A percentile compares a stretch with the other conserved stretches of the same genome.
phyloP scores from a whole-genome alignment of 2,329 filamentous ascomycete genomes.

The Ceratocystis ficicola region DNA sequence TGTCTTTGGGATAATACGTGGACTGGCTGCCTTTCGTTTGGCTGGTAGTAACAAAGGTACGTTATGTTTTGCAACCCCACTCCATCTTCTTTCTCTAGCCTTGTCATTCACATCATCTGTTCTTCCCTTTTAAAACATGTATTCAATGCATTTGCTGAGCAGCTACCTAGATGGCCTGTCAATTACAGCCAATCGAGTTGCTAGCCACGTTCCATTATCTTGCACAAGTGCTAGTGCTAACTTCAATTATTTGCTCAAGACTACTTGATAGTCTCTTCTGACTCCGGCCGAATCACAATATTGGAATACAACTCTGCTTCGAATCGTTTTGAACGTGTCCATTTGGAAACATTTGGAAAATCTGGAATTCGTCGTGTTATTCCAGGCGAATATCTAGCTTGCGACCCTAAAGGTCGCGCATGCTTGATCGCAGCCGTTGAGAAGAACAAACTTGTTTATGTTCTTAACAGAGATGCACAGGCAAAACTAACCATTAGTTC shows the following conservation, averaged over 20 bases:
- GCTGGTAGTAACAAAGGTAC: conserved; percentile 94
- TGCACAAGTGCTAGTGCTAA: conserved; percentile 25
- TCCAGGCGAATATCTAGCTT: conserved; percentile 89
- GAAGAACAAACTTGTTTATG: conserved; percentile 99
- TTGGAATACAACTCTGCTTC: conserved; percentile 79
- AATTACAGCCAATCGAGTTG: conserved; percentile 13
- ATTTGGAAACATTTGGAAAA: conserved; percentile 96
- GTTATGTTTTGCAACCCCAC: conserved; percentile 30
- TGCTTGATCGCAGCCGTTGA: conserved; percentile 89
- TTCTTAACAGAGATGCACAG: conserved; percentile 88
- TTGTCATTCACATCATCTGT: neutral
- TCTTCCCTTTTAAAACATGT: neutral
- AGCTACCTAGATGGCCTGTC: conserved; percentile 16
- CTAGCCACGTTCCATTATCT: neutral
- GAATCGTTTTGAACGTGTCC: conserved; percentile 78
- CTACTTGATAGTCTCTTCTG: conserved; percentile 87
- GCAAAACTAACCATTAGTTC: conserved; percentile 95
- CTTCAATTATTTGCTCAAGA: conserved; percentile 43
- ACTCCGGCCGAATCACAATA: conserved; percentile 89
- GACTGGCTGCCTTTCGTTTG: conserved; percentile 76
- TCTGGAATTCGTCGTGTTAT: conserved; percentile 87
- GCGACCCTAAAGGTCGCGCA: conserved; percentile 89
- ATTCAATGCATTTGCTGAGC: conserved; percentile 19
- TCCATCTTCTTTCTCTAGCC: neutral
- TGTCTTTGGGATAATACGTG: conserved; percentile 89